Conservation (phyloP, 257 asterid genomes). For the Nicotiana knightiana region DNA sequence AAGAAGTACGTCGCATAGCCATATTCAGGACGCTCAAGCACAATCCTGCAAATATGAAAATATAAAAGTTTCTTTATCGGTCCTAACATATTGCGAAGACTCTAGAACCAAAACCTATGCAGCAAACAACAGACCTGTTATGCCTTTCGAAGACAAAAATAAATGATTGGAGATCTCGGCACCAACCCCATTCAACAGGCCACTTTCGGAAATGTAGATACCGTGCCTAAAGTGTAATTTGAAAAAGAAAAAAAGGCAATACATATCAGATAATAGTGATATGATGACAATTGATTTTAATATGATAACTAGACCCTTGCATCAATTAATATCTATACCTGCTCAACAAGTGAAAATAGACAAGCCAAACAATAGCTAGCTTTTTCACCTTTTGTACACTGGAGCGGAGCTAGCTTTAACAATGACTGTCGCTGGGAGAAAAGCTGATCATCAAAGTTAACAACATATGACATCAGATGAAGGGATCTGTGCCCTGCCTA, state of each 20-base stretch:
- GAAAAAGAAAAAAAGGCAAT: neutral
- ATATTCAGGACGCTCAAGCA: slow-evolving; percentile 98
- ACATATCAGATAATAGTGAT: neutral
- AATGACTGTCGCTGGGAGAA: slow-evolving; percentile 57
- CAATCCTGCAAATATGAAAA: slow-evolving; percentile 57
- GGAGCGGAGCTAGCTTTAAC: slow-evolving; percentile 43
- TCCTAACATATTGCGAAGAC: neutral
- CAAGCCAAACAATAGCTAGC: slow-evolving; percentile 79
- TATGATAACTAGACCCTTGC: neutral
- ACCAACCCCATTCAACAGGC: slow-evolving; percentile 99
- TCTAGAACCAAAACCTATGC: neutral
- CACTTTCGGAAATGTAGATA: slow-evolving; percentile 64
- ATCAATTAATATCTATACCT: slow-evolving; percentile 39
- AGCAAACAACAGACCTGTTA: slow-evolving; percentile 49
- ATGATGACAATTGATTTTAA: neutral
- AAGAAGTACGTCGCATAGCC: slow-evolving; percentile 96
- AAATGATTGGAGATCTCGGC: slow-evolving; percentile 88
- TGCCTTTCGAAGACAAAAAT: slow-evolving; percentile 89
- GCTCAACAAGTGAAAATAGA: slow-evolving; percentile 86
- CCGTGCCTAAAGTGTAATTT: slow-evolving; percentile 44
- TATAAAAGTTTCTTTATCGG: neutral
- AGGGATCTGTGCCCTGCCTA: neutral
- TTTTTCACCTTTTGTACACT: slow-evolving; percentile 51
- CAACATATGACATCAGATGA: neutral
- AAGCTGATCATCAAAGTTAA: slow-evolving; percentile 38